These are phyloP conservation scores for Colletotrichum acutatum DNA, from an alignment of 2,329 filamentous ascomycete species.

Conservation along the genomic window DNA sequence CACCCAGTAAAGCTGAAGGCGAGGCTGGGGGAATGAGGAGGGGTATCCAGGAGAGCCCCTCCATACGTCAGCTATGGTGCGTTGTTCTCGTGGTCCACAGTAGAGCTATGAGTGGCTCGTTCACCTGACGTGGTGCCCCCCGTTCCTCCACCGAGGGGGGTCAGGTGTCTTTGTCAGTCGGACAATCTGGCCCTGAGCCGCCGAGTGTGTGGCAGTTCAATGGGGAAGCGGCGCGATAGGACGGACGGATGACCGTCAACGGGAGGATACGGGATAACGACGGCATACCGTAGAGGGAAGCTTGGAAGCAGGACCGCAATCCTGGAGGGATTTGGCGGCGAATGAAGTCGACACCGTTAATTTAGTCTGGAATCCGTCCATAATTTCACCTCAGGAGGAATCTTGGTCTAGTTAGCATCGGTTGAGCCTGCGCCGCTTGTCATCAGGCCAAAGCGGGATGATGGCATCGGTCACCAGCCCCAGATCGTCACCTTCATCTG, in stretches of 20 bases:
- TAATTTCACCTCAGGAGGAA: neutral
- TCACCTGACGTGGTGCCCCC: slow-evolving; percentile 31
- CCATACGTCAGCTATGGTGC: slow-evolving; percentile 33
- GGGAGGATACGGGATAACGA: slow-evolving; percentile 17
- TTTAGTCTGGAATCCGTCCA: slow-evolving; percentile 21
- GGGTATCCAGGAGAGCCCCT: slow-evolving; percentile 19
- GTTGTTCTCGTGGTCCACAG: slow-evolving; percentile 34
- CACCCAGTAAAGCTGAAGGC: neutral
- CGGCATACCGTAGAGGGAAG: slow-evolving; percentile 13
- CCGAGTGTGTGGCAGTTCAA: slow-evolving; percentile 25
- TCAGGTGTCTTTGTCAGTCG: slow-evolving; percentile 35
- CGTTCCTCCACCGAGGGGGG: slow-evolving; percentile 30
- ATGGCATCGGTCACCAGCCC: slow-evolving; percentile 29
- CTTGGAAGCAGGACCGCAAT: slow-evolving; percentile 5
- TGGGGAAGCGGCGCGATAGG: slow-evolving; percentile 19
- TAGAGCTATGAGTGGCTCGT: slow-evolving; percentile 30
- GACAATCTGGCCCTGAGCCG: slow-evolving; percentile 16
- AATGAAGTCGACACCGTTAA: slow-evolving; percentile 19
- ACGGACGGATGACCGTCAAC: slow-evolving; percentile 29
- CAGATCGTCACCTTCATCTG: slow-evolving; percentile 18
- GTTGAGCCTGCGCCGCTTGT: slow-evolving; percentile 19
- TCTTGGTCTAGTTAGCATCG: slow-evolving; percentile 18
- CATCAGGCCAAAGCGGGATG: slow-evolving; percentile 34
- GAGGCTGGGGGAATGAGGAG: slow-evolving; percentile 18
- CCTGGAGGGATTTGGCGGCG: neutral